phyloP scores from a whole-genome alignment of 73 alveolate genomes.

The Uronychia binucleata region DNA sequence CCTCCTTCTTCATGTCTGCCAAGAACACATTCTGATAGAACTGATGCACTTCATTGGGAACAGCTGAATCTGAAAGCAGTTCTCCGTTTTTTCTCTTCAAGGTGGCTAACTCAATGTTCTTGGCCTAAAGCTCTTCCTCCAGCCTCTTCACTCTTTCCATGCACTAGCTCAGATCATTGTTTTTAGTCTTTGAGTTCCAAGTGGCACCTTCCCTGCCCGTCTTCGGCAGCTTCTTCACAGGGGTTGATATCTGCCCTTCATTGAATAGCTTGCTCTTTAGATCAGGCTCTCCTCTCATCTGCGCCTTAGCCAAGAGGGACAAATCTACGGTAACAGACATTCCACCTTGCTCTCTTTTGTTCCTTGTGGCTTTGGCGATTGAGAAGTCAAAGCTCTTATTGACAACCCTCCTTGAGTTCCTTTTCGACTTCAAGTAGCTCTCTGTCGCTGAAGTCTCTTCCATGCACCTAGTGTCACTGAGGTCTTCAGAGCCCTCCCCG shows the following conservation, averaged over 20 bases:
- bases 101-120: neutral
- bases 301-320: no score
- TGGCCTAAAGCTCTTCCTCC: neutral
- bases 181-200: no score
- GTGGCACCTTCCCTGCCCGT: no score
- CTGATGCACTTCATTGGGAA: neutral
- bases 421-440: neutral
- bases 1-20: neutral
- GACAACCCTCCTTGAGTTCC: neutral
- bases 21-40: neutral
- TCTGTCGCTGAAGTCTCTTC: neutral
- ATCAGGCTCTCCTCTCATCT: no score
- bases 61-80: neutral
- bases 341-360: no score
- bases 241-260: no score
- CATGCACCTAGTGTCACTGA: neutral
- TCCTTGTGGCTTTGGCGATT: neutral
- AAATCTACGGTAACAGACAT: no score
- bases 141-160: neutral
- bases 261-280: no score
- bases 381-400: neutral
- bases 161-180: neutral
- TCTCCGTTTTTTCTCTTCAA: neutral
- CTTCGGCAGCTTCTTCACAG: no score
- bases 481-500: no score